A percentile compares a stretch with the other conserved stretches of the same genome.
phyloP scores from a whole-genome alignment of 169 alveolate species.

The Plasmodium knowlesi region DNA sequence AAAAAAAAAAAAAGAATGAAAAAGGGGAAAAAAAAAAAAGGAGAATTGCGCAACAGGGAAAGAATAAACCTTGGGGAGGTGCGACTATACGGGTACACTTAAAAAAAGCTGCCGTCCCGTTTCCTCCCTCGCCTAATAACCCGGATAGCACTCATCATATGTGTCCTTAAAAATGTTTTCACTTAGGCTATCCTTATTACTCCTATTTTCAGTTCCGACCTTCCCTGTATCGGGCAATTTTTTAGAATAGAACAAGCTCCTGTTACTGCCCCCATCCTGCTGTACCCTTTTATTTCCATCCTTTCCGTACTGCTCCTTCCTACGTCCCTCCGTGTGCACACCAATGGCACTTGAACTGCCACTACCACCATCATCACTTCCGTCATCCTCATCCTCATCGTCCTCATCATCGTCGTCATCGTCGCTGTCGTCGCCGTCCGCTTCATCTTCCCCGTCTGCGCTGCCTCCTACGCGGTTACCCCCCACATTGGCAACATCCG shows the following conservation, averaged over 20 bases:
- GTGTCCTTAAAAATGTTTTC: slow-evolving; percentile 47
- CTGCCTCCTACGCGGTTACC: background rate
- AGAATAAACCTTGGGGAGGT: background rate
- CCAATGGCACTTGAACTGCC: background rate
- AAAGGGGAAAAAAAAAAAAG: background rate
- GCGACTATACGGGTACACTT: background rate
- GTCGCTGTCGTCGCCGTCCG: background rate
- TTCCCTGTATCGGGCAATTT: slow-evolving; percentile 4
- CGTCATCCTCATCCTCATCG: background rate
- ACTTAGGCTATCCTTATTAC: slow-evolving; percentile 34
- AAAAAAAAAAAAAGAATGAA: background rate
- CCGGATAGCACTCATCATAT: slow-evolving; percentile 74
- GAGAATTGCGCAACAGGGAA: background rate
- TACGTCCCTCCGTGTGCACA: background rate
- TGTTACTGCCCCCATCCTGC: background rate
- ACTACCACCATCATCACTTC: background rate
- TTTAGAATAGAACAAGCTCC: slow-evolving; percentile 14
- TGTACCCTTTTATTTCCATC: background rate
- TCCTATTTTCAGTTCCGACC: background rate
- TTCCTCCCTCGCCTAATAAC: no score
- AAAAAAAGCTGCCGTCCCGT: background rate
- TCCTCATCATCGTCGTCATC: background rate
- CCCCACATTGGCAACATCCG: background rate
- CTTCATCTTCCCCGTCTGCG: background rate
- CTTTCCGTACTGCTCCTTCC: background rate